These are phyloP conservation scores for Evernia prunastri DNA, from an alignment of 495 filamentous ascomycete species.

Conservation along the genomic window DNA sequence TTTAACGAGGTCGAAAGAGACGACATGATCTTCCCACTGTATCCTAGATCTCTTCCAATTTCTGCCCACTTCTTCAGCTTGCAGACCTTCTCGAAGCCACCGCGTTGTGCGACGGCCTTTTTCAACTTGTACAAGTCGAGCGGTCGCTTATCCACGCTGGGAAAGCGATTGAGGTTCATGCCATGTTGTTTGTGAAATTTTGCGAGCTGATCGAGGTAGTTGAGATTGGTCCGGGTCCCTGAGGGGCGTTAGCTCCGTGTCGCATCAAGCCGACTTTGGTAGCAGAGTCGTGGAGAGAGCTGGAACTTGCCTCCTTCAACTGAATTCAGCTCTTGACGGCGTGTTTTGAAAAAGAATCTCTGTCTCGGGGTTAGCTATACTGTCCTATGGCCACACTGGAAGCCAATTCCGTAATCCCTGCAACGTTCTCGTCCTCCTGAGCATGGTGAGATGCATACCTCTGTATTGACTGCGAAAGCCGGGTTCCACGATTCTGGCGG, in stretches of 20 bases:
- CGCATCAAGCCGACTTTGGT: background rate
- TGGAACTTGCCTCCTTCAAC: slow-evolving; percentile 87
- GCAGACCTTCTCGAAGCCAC: slow-evolving; percentile 93
- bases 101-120: slow-evolving; percentile 88
- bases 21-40: slow-evolving; percentile 99
- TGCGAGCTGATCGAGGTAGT: slow-evolving; percentile 88
- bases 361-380: slow-evolving; percentile 37
- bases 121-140: slow-evolving; percentile 93
- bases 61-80: slow-evolving; percentile 99
- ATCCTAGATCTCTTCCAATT: slow-evolving; percentile 92
- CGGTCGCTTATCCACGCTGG: slow-evolving; percentile 95
- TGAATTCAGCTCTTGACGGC: slow-evolving; percentile 95
- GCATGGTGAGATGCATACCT: slow-evolving; percentile 54
- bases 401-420: background rate
- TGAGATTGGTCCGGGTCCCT: slow-evolving; percentile 92
- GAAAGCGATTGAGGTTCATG: slow-evolving; percentile 85
- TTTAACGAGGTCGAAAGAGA: slow-evolving; percentile 98
- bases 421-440: background rate
- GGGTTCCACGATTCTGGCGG: slow-evolving; percentile 93
- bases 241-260: slow-evolving; percentile 17
- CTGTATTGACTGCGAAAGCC: slow-evolving; percentile 90
- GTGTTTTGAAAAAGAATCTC: slow-evolving; percentile 94
- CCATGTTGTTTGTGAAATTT: slow-evolving; percentile 98
- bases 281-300: slow-evolving; percentile 8
- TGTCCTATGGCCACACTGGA: background rate